Conservation (phyloP, 805 yeast species). For the Pichia cephalocereana region DNA sequence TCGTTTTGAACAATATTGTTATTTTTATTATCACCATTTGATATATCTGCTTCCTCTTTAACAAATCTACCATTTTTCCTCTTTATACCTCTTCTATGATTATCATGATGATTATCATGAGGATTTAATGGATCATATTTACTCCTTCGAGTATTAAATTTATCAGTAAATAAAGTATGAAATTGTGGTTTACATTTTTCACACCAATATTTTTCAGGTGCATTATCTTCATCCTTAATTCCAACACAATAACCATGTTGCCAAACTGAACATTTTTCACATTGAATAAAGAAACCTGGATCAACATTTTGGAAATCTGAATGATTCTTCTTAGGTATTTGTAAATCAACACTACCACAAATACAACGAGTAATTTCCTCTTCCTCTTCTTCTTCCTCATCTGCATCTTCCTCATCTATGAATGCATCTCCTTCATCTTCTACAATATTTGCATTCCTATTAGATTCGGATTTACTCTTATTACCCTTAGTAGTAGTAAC, state of each 20-base stretch:
- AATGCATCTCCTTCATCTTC: conserved; percentile 11
- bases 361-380: conserved; percentile 47
- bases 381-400: conserved; percentile 7
- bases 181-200: conserved; percentile 82
- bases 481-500: too few species aligned
- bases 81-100: conserved; percentile 5
- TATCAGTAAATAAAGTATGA: conserved; percentile 46
- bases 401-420: conserved; percentile 18
- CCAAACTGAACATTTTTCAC: conserved; percentile 93
- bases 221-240: conserved; percentile 57
- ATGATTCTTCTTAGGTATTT: conserved; percentile 21
- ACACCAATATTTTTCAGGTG: conserved; percentile 94
- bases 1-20: not conserved
- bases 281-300: conserved; percentile 66
- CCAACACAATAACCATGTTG: conserved; percentile 97
- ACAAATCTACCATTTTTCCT: conserved; percentile 22
- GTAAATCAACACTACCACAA: conserved; percentile 41
- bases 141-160: conserved; percentile 39
- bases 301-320: conserved; percentile 32
- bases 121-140: conserved; percentile 33
- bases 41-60: conserved; percentile 5
- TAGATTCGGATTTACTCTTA: too few species aligned
- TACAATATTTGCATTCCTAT: not conserved
- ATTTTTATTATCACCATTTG: conserved; percentile 3
- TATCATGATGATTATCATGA: conserved; percentile 14